Base-by-base conservation (phyloP, 805 yeast species). In the Scheffersomyces lignosus region DNA sequence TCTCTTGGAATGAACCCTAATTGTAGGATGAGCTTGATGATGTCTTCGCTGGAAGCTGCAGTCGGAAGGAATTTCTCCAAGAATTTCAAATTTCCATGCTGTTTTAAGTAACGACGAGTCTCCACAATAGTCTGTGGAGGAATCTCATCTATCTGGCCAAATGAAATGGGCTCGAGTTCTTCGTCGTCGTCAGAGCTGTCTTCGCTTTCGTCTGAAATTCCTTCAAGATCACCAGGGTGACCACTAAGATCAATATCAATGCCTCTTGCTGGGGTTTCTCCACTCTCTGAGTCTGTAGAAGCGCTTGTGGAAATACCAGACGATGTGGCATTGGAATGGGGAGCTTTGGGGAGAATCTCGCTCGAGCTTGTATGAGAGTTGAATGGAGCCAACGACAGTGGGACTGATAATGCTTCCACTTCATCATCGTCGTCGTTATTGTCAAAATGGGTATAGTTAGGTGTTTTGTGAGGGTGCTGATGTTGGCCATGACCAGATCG, bases 11-110 rank as follows among this genome's bases (percentile, higher is more conserved):
- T 42, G 50, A 76, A 87, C 1, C 96, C 96, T 16, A 89, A 56
- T 27, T 82, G 62, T 32, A 77, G 67, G 8, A 84, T 75, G 33
- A 85, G 62, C 31, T 65, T 66, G 20, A 80, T 54, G 3, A 86
- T 67, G 47, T 83, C 83, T 12, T 76, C 71, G 3, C 78, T 70
- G 15, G 75, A 68, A 16, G 87, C 81, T 3, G 75, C 73, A 2
- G 73, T 71, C 2, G 90, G 86, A 14, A 87, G 56, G 43, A 77
- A 83, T 32, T 69, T 66, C 38, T 78, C 78, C 29, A 87, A 55
- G 49, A 88, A 88, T 38, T 62, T 57, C 41, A 71, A 61, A 22
- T 76, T 68, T 0, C 96, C 96, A 40, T 75, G 57, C 3, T 62
- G 54, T 49, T 83, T 83, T 36, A 89, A 60, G 49, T 51, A 79